Percentiles rank a stretch among this genome's conserved stretches.
Evolutionary conservation across 2,329 filamentous ascomycete species (phyloP).

Genomic region (Alternaria rosae): DNA sequence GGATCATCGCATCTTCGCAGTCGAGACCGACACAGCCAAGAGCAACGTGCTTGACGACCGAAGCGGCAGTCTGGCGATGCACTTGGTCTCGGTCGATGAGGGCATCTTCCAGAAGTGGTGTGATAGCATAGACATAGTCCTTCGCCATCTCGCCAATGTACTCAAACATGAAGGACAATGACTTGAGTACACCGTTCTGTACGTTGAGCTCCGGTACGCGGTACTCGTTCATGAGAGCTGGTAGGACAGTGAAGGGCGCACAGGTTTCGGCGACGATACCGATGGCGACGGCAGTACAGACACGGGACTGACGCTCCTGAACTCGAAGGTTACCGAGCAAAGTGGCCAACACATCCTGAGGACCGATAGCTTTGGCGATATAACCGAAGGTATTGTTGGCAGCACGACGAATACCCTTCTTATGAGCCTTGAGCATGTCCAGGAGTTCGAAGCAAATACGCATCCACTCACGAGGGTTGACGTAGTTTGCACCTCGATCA

Average conservation of each 20-base stretch:
- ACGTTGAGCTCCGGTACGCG: constrained; percentile 98
- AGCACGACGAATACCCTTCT: constrained; percentile 97
- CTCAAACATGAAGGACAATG: constrained; percentile 95
- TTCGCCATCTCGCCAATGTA: constrained; percentile 99
- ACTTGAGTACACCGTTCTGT: constrained; percentile 97
- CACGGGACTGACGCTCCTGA: constrained; percentile 95
- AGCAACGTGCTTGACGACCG: constrained; percentile 96
- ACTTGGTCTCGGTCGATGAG: constrained; percentile 98
- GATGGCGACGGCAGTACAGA: constrained; percentile 97
- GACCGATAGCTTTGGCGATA: constrained; percentile 98
- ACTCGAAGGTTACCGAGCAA: constrained; percentile 96
- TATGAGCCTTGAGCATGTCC: constrained; percentile 99
- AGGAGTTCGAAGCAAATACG: constrained; percentile 98
- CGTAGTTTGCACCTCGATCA: constrained; percentile 93
- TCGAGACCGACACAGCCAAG: constrained; percentile 96
- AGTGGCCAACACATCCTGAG: constrained; percentile 94
- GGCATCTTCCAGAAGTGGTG: constrained; percentile 92
- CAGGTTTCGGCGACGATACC: constrained; percentile 99
- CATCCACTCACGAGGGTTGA: constrained; percentile 99
- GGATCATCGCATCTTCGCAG: constrained; percentile 98
- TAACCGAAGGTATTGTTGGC: constrained; percentile 99
- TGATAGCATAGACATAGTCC: constrained; percentile 98
- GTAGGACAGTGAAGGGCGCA: constrained; percentile 97
- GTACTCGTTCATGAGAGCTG: constrained; percentile 99
- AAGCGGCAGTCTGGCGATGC: constrained; percentile 94